Percentiles rank a stretch among this genome's conserved stretches.
phyloP scores from a whole-genome alignment of 805 yeast species.

The Yarrowia sp. region DNA sequence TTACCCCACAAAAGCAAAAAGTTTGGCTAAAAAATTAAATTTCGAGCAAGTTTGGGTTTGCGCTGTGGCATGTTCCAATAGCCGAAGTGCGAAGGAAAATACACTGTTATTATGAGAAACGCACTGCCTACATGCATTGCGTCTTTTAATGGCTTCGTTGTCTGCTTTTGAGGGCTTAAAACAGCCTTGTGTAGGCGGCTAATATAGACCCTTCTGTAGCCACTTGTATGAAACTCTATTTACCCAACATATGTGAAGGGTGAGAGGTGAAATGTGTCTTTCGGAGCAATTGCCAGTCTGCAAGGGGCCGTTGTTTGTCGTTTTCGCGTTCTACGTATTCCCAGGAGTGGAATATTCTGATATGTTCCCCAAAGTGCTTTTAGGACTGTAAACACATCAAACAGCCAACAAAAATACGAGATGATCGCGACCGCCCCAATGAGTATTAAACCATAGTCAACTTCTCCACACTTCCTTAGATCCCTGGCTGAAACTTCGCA shows the following conservation, averaged over 20 bases:
- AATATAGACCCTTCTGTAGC: not conserved
- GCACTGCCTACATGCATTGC: too few relatives aligned
- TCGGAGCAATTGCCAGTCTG: not conserved
- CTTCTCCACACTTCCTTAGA: too few relatives aligned
- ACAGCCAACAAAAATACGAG: too few relatives aligned
- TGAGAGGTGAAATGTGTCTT: not conserved
- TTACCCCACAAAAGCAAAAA: not conserved
- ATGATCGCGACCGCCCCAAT: too few relatives aligned
- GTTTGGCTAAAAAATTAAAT: not conserved
- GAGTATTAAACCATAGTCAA: too few relatives aligned
- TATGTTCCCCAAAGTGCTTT: too few relatives aligned
- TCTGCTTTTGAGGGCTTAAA: not conserved
- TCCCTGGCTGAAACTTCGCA: too few relatives aligned
- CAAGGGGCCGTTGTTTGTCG: not conserved
- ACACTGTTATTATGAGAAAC: too few relatives aligned
- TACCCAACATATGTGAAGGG: not conserved
- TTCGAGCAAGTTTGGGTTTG: not conserved
- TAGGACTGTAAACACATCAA: too few relatives aligned
- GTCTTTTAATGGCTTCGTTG: not conserved
- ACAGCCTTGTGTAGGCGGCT: not conserved
- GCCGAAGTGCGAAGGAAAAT: not conserved
- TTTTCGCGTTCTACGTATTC: not conserved
- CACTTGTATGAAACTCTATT: not conserved
- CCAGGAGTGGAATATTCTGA: too few relatives aligned
- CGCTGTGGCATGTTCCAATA: not conserved